Evolutionary conservation across 495 filamentous ascomycete genomes (phyloP), one percentile per base, ranked within the genome.

Genomic region (Aspergillus steynii): DNA sequence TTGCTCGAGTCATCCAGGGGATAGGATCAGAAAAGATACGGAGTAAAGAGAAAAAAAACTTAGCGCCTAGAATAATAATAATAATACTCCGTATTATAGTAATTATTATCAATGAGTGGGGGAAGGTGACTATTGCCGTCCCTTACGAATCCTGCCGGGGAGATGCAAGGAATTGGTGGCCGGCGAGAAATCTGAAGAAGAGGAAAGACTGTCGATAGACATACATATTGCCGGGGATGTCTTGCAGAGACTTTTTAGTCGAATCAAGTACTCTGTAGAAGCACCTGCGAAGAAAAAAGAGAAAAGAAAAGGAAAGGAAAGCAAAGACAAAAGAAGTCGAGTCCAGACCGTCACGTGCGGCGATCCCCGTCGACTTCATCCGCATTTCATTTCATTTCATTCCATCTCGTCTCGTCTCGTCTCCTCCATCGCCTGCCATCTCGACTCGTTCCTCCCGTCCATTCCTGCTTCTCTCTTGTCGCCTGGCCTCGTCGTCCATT

Each of bases 341-440:
- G 63, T 63, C 66, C 63, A 48, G 42, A 20, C 20, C 57, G 57
- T 67, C 65, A 67, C 65, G 65, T 67, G 65, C 48, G 20, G 26
- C 48, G 14, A 50, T 25, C 5, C 48, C 20, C 32, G 45, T 54
- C 53, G 60, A 45, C 55, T 29, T 50, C 25, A 57, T 20, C 20
- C 20, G 20, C 20, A 20, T 20, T 20, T 20, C 20, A 20, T 20
- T 20, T 20, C 20, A 20, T 20, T 20, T 20, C 20, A 20, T 20
- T 20, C 20, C 20, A 20, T 20, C 20, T 20, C 20, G 20, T 20
- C 20, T 20, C 20, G 20, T 20, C 20, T 20, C 20, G 20, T 20
- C 20, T 20, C 20, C 20, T 20, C 20, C 20, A 20, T 20, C 20
- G 20, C 20, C 20, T 20, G 20, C 20, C 20, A 20, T 20, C 20